A percentile compares a stretch with the other conserved stretches of the same genome.
Conservation (phyloP, 163 green algal species). For the Chlorella variabilis region DNA sequence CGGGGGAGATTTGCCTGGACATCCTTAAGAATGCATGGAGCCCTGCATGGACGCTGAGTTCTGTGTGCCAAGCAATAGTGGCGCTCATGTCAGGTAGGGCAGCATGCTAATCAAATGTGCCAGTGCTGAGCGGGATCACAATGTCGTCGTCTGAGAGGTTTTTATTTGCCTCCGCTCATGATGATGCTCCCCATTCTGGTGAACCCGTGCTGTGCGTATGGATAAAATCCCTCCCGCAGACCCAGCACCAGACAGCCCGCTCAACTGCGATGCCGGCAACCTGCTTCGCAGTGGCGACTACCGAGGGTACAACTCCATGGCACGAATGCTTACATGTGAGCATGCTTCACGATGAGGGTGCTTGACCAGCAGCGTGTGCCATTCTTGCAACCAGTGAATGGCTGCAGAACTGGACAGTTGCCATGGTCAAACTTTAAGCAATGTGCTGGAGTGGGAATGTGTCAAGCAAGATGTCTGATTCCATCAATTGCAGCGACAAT, state of each 20-base stretch:
- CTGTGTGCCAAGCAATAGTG: slow-evolving; percentile 90
- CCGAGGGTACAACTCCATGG: slow-evolving; percentile 86
- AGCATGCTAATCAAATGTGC: slow-evolving; percentile 85
- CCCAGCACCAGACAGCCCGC: slow-evolving; percentile 86
- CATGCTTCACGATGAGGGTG: neutral
- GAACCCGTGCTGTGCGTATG: too few relatives aligned
- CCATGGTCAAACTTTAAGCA: too few relatives aligned
- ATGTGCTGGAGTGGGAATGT: too few relatives aligned
- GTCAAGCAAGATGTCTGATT: too few relatives aligned
- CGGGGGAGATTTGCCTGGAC: slow-evolving; percentile 98
- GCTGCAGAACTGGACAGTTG: too few relatives aligned
- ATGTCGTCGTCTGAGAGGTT: too few relatives aligned
- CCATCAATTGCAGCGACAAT: slow-evolving; percentile 22
- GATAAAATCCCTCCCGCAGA: slow-evolving; percentile 74
- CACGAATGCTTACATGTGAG: slow-evolving; percentile 83
- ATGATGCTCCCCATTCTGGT: too few relatives aligned
- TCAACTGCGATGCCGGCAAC: slow-evolving; percentile 97
- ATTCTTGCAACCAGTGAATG: too few relatives aligned
- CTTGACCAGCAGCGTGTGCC: too few relatives aligned
- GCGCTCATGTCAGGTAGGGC: slow-evolving; percentile 79
- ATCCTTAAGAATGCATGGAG: slow-evolving; percentile 98
- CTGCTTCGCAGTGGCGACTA: slow-evolving; percentile 81
- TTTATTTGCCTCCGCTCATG: too few relatives aligned
- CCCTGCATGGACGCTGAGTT: slow-evolving; percentile 94
- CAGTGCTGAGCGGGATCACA: too few relatives aligned